Conservation (phyloP, 805 yeast genomes). For the Pichia cabralensis region DNA sequence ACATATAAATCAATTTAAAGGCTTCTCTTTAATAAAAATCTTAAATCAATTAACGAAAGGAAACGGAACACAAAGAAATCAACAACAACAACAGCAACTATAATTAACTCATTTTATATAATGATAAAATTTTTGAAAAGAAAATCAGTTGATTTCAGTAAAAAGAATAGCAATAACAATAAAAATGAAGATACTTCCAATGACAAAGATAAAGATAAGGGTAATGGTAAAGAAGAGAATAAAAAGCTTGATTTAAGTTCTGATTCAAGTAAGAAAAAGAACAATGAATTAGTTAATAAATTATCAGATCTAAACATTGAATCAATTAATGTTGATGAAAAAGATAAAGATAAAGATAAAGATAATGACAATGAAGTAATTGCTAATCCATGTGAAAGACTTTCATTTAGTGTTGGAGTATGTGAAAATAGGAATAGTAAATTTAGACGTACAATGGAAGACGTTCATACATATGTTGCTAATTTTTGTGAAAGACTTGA, state of each 20-base stretch:
- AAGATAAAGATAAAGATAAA: not conserved
- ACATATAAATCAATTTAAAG: too few species aligned
- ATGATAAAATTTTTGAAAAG: constrained; percentile 16
- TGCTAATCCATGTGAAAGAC: constrained; percentile 39
- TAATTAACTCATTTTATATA: too few species aligned
- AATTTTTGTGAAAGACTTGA: constrained; percentile 86
- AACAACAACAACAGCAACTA: not conserved
- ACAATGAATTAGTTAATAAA: too few species aligned
- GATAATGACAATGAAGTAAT: not conserved
- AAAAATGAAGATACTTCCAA: constrained; percentile 2
- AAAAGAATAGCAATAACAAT: constrained; percentile 3
- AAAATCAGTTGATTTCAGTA: constrained; percentile 16
- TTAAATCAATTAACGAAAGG: too few species aligned
- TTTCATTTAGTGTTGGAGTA: constrained; percentile 79
- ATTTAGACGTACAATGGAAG: constrained; percentile 88
- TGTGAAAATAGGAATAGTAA: constrained; percentile 80
- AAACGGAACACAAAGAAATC: not conserved
- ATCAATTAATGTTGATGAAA: not conserved
- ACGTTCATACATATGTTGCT: constrained; percentile 86
- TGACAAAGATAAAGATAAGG: constrained; percentile 4
- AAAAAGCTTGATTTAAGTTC: too few species aligned
- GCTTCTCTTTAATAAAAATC: too few species aligned
- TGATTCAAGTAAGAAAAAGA: too few species aligned
- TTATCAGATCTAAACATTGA: too few species aligned
- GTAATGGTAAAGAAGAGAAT: not conserved